Base-by-base conservation (phyloP, 148 eudicot species). In the Rhododendron vialii region DNA sequence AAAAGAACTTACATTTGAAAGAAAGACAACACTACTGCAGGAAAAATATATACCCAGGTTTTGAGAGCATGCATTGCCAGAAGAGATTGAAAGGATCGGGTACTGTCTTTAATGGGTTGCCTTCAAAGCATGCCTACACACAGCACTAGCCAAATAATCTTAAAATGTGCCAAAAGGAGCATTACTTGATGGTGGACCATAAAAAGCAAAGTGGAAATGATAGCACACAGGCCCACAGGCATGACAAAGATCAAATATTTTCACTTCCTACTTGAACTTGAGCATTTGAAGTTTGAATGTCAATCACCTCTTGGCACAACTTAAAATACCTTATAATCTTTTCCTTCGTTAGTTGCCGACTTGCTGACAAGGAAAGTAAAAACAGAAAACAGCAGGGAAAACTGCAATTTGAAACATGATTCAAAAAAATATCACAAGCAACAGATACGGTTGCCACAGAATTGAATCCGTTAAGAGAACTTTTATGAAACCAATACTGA, bases 51-150 rank as follows among this genome's bases (percentile, higher is more conserved):
- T 94, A 95, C 98, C 98, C 98, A 26, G 95, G 95, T 78, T 94
- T 94, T 26, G 99, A 95, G 82, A 91, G 96, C 98, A 95, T 96
- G 92, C 98, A 96, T 88, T 89, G 96, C 91, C 91, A 94, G 89
- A 96, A 95, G 74, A 95, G 94, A 92, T 95, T 95, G 89, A 95
- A 96, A 85, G 96, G 99, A 47, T 95, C 98, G 11, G 95, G 98
- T 88, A 96, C 88, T 2, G 98, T 96, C 88, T 96, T 96, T 81
- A 96, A 94, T 30, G 99, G 99, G 90, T 94, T 95, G 12, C 98
- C 96, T 88, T 96, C 98, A 83, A 96, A 95, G 88, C 98, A 95
- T 83, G 98, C 98, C 98, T 96, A 83, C 89, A 14, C 43, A 73
- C 41, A 35, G 35, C 18, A 73, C 18, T 1, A 73, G 78, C 43